Evolutionary conservation across 1,284 basidiomycete genomes (phyloP).

Genomic region (Ceratobasidium sp.): DNA sequence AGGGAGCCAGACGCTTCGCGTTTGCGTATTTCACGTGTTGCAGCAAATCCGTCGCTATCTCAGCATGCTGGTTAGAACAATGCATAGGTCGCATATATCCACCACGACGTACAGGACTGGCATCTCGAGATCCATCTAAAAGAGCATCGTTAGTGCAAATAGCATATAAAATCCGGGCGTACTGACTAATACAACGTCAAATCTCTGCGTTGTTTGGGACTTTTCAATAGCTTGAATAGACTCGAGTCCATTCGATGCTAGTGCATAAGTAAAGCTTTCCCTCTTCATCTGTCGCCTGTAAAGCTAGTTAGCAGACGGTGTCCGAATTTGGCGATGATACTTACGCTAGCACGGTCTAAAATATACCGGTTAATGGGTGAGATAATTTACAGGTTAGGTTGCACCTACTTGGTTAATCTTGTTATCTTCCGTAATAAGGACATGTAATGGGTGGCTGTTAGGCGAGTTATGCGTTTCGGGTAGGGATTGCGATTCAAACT

Average conservation of each 20-base stretch:
- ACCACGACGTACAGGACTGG: slow-evolving; percentile 42
- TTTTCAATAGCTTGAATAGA: slow-evolving; percentile 43
- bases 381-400: background rate
- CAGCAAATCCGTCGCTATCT: slow-evolving; percentile 43
- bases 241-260: slow-evolving; percentile 46
- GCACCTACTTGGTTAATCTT: slow-evolving; percentile 43
- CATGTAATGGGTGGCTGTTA: slow-evolving; percentile 27
- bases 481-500: slow-evolving; percentile 11
- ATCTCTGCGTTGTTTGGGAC: slow-evolving; percentile 16
- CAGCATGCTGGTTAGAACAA: background rate
- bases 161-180: background rate
- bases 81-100: background rate
- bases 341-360: slow-evolving; percentile 37
- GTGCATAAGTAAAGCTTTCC: slow-evolving; percentile 43
- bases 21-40: slow-evolving; percentile 44
- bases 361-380: background rate
- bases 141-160: background rate
- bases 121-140: slow-evolving; percentile 48
- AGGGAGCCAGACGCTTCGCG: slow-evolving; percentile 43
- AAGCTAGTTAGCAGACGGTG: background rate
- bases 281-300: slow-evolving; percentile 44
- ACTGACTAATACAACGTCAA: slow-evolving; percentile 45
- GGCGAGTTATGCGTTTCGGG: slow-evolving; percentile 15
- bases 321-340: background rate
- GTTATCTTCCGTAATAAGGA: slow-evolving; percentile 47